Evolutionary conservation across 2,329 filamentous ascomycete genomes (phyloP).

Genomic region (Colletotrichum somersetense): DNA sequence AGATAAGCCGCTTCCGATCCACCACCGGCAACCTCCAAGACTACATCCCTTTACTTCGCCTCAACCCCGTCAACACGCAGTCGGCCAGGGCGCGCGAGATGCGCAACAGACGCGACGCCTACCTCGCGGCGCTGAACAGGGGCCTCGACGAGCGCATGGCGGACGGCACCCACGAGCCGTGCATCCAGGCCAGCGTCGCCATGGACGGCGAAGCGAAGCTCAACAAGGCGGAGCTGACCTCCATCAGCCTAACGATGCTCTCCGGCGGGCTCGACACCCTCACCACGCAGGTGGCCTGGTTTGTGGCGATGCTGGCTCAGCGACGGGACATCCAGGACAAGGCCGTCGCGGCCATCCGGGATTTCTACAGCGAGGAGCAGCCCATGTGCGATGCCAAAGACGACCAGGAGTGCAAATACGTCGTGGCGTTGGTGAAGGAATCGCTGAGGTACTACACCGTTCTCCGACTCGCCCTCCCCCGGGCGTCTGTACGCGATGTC

Average conservation of each 20-base stretch:
- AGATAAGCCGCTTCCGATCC: constrained; percentile 69
- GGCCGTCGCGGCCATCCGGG: constrained; percentile 67
- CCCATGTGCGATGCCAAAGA: constrained; percentile 72
- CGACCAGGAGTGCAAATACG: constrained; percentile 73
- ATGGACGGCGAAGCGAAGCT: constrained; percentile 72
- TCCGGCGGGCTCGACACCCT: constrained; percentile 76
- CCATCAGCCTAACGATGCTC: constrained; percentile 77
- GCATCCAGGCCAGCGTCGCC: constrained; percentile 77
- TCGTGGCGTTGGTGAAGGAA: constrained; percentile 73
- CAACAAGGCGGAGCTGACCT: constrained; percentile 72
- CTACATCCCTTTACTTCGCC: constrained; percentile 68
- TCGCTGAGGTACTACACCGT: constrained; percentile 74
- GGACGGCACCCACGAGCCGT: constrained; percentile 71
- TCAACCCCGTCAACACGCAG: constrained; percentile 73
- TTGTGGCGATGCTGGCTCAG: constrained; percentile 69
- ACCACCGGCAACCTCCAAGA: constrained; percentile 73
- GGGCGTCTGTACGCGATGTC: constrained; percentile 71
- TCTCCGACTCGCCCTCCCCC: constrained; percentile 71
- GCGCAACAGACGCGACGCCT: constrained; percentile 70
- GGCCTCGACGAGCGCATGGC: constrained; percentile 72
- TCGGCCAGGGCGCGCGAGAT: constrained; percentile 71
- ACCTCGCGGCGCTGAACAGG: constrained; percentile 68
- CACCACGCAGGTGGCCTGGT: constrained; percentile 75
- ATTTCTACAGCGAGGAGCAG: constrained; percentile 63
- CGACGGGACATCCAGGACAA: constrained; percentile 73